Evolutionary conservation across 2,329 filamentous ascomycete species (phyloP).

Genomic region (Colletotrichum tanaceti): DNA sequence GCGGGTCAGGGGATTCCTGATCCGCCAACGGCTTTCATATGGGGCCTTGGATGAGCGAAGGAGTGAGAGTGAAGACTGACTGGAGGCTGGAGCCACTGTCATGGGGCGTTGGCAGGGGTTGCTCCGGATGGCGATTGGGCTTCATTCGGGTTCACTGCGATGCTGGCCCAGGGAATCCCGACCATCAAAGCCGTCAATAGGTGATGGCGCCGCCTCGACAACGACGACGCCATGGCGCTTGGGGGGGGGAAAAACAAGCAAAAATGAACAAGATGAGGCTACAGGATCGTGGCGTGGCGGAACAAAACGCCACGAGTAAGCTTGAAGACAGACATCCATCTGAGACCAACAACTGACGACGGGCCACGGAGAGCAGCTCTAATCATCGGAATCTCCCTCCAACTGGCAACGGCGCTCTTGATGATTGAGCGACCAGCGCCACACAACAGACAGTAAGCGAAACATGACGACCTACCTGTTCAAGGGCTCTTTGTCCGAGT

Average conservation of each 20-base stretch:
- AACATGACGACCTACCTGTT: background rate
- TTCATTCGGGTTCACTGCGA: background rate
- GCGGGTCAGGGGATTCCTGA: conserved; percentile 1
- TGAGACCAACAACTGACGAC: no score
- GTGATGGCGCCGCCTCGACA: conserved; percentile 1
- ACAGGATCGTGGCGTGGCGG: conserved; percentile 19
- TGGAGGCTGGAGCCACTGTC: background rate
- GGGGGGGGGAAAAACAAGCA: background rate
- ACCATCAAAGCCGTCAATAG: conserved; percentile 7
- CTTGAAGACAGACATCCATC: background rate
- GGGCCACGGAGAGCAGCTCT: background rate
- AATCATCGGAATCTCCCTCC: background rate
- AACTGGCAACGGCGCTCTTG: background rate
- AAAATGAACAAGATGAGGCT: conserved; percentile 8
- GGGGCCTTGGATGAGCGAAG: no score
- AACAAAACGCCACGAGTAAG: background rate
- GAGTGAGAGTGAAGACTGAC: no score
- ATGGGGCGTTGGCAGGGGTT: conserved; percentile 23
- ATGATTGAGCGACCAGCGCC: no score
- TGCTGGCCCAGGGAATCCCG: conserved; percentile 16
- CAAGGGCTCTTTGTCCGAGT: conserved; percentile 3
- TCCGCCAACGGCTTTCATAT: conserved; percentile 26
- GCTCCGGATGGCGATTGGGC: conserved; percentile 14
- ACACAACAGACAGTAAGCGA: background rate
- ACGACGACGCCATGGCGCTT: background rate